Evolutionary conservation across 163 green algal species (phyloP).

Genomic region (Picocystis sp.): DNA sequence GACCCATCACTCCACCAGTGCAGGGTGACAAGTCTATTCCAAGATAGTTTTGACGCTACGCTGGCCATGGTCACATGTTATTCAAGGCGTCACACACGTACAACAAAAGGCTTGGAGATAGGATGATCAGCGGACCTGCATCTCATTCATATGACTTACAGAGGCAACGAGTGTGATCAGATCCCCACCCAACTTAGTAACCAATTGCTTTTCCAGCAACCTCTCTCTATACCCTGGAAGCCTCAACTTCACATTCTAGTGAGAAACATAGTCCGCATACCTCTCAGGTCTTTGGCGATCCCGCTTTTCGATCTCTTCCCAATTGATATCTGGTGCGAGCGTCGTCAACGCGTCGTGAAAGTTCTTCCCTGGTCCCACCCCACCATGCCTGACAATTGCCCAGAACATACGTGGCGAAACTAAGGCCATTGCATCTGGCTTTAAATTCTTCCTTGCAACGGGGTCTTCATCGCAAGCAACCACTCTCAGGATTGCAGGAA

Average conservation of each 20-base stretch:
- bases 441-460: constrained; percentile 4
- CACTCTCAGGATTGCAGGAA: constrained; percentile 8
- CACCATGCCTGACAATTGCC: constrained; percentile 6
- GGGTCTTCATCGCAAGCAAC: constrained; percentile 6
- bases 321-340: constrained; percentile 5
- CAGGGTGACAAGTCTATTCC: too few species aligned
- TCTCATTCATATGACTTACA: too few species aligned
- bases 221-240: too few species aligned
- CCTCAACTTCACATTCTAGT: not conserved
- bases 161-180: too few species aligned
- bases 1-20: too few species aligned
- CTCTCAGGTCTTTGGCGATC: constrained; percentile 5
- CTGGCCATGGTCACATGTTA: too few species aligned
- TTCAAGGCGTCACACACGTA: too few species aligned
- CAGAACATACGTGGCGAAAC: constrained; percentile 11
- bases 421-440: constrained; percentile 6
- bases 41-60: too few species aligned
- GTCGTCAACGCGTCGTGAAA: not conserved
- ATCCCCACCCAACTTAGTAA: too few species aligned
- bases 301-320: constrained; percentile 2
- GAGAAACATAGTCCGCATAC: constrained; percentile 13
- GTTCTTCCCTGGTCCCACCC: not conserved
- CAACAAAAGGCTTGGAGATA: too few species aligned
- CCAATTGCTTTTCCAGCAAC: too few species aligned
- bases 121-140: too few species aligned